Base-by-base conservation (phyloP, 225 moss, liverwort and hornwort genomes). In the Bryoerythrophyllum caledonicum region DNA sequence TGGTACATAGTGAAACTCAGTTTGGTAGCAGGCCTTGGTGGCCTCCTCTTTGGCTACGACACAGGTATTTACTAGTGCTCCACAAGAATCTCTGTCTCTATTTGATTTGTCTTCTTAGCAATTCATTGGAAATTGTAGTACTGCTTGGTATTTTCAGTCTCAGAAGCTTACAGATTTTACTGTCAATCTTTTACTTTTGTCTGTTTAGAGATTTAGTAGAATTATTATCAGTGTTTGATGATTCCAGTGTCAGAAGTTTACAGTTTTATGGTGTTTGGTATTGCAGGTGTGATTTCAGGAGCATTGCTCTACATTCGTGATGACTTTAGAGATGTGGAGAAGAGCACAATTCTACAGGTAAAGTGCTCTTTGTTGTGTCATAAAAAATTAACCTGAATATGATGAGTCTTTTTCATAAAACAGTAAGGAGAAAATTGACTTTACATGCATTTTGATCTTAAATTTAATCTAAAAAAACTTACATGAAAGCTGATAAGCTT, bases 231-330 rank as follows among this genome's bases (percentile, higher is more conserved):
- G 41, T 41, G 11, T 10, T 10, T 10, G 15, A 16, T 38, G 38
- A 32, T 28, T 20, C 30, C n/a, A 46, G 19, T 30, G 24, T 19
- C 20, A 0, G 58, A 46, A 61, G 44, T 61, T 61, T 19, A 14
- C 2, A 35, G 3, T 23, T 21, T 37, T 35, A 17, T 26, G 48
- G 60, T 35, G 14, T 2, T 49, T 55, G 66, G 41, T 37, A 25
- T 49, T 70, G 61, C 80, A 99, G 97, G 97, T 37, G 97, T 99
- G 62, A 99, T 99, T 74, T 93, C 97, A 5, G 97, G 97, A 62
- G 97, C 97, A 19, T 60, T 99, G 44, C 90, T 99, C 32, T 99
- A 91, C 81, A 93, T 99, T 58, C 93, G 94, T 43, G 97, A 99
- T 73, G 97, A 99, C 68, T 99, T 99, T 55, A 76, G 67, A 17